These are phyloP conservation scores for Kingdonia uniflora DNA, from an alignment of 164 flowering plant species.

Conservation along the genomic window DNA sequence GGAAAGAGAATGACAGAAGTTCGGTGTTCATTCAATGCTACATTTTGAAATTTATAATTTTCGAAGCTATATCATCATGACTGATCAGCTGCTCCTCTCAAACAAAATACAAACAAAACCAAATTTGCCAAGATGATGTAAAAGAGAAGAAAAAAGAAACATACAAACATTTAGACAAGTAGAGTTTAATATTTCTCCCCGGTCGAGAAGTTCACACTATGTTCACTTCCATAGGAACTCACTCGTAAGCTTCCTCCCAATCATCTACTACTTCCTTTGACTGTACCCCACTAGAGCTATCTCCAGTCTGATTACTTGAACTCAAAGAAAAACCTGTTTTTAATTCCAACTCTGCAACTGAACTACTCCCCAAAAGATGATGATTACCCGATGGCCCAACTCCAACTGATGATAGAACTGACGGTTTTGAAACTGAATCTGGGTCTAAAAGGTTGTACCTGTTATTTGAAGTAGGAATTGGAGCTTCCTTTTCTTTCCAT, in stretches of 20 bases:
- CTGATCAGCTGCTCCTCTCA: too few relatives aligned
- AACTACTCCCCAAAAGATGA: slow-evolving; percentile 1
- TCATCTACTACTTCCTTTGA: slow-evolving; percentile 61
- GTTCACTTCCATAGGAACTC: too few relatives aligned
- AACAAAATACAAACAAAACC: too few relatives aligned
- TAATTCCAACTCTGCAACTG: slow-evolving; percentile 13
- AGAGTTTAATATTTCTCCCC: too few relatives aligned
- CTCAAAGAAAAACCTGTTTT: slow-evolving; percentile 16
- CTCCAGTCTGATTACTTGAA: slow-evolving; percentile 9
- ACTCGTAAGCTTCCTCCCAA: slow-evolving; percentile 81
- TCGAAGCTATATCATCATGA: too few relatives aligned
- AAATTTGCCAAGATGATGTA: too few relatives aligned
- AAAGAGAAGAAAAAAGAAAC: too few relatives aligned
- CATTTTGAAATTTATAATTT: too few relatives aligned
- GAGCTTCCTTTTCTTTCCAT: slow-evolving; percentile 49
- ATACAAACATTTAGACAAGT: too few relatives aligned
- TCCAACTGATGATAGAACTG: slow-evolving; percentile 12
- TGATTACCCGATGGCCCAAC: slow-evolving; percentile 13
- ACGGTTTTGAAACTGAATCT: slow-evolving; percentile 19
- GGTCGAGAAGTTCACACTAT: too few relatives aligned
- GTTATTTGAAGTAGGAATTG: slow-evolving; percentile 35
- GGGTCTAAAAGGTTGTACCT: slow-evolving; percentile 55
- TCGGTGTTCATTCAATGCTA: too few relatives aligned
- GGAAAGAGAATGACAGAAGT: too few relatives aligned
- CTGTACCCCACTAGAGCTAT: slow-evolving; percentile 10